phyloP scores from a whole-genome alignment of 805 yeast genomes.

The Candida pini region DNA sequence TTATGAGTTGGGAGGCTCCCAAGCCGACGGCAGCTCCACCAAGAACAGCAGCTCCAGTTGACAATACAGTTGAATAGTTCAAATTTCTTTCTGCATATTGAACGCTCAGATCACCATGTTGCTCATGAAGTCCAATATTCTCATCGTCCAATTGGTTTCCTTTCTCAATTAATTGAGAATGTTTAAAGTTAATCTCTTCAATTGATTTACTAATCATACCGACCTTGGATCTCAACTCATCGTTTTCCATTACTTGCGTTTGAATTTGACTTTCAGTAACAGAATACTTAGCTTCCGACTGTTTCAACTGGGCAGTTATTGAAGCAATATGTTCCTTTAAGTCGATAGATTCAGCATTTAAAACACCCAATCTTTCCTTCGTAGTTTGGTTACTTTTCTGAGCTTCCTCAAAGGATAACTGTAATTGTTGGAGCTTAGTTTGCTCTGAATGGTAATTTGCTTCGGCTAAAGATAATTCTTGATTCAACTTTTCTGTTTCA shows the following conservation, averaged over 20 bases:
- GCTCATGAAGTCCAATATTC: constrained; percentile 34
- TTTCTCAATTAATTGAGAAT: constrained; percentile 15
- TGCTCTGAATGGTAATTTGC: constrained; percentile 72
- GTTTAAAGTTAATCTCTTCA: constrained; percentile 23
- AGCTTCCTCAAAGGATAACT: constrained; percentile 55
- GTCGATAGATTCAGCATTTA: constrained; percentile 62
- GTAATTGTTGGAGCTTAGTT: constrained; percentile 54
- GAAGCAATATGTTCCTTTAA: constrained; percentile 51
- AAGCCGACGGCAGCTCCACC: constrained; percentile 20
- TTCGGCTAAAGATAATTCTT: constrained; percentile 71
- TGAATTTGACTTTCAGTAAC: constrained; percentile 68
- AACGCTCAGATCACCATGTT: constrained; percentile 26
- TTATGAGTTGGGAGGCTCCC: constrained; percentile 4
- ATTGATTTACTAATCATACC: constrained; percentile 20
- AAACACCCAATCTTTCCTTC: constrained; percentile 60
- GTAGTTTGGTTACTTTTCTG: constrained; percentile 60
- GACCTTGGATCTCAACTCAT: constrained; percentile 28
- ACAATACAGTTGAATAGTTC: constrained; percentile 24
- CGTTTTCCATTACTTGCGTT: constrained; percentile 44
- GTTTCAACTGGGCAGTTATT: constrained; percentile 49
- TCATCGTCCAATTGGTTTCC: constrained; percentile 31
- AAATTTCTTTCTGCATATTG: constrained; percentile 28
- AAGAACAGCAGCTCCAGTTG: constrained; percentile 21
- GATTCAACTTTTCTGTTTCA: constrained; percentile 64
- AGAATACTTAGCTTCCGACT: constrained; percentile 55